Evolutionary conservation across 768 basidiomycete species (phyloP).

Genomic region (Auricularia heimuer): DNA sequence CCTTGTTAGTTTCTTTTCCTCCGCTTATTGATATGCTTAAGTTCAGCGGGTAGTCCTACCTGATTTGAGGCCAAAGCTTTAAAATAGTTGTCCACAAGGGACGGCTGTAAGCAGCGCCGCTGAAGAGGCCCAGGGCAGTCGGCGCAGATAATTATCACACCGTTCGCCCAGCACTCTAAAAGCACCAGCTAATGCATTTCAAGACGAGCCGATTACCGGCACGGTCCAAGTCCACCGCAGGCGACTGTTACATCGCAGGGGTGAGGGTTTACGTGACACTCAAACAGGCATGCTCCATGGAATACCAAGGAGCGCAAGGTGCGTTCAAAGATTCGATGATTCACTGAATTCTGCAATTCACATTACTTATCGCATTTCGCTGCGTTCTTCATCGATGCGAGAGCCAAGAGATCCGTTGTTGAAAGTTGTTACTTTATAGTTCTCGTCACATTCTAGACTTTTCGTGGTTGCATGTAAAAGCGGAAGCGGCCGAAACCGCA

Average conservation of each 20-base stretch:
- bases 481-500: constrained; percentile 15
- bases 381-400: constrained; percentile 75
- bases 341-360: constrained; percentile 77
- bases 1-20: constrained; percentile 89
- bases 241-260: constrained; percentile 16
- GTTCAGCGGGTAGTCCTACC: constrained; percentile 78
- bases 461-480: constrained; percentile 9
- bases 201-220: constrained; percentile 24
- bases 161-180: constrained; percentile 20
- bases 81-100: constrained; percentile 9
- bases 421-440: constrained; percentile 30
- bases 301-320: constrained; percentile 70
- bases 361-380: constrained; percentile 60
- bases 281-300: constrained; percentile 67
- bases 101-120: constrained; percentile 18
- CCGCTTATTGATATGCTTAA: constrained; percentile 86
- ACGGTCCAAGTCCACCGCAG: constrained; percentile 15
- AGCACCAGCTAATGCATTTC: constrained; percentile 38
- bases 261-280: constrained; percentile 55
- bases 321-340: constrained; percentile 80
- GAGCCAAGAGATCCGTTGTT: constrained; percentile 69
- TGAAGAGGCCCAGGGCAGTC: constrained; percentile 24
- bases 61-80: constrained; percentile 61
- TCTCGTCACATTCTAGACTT: constrained; percentile 10
- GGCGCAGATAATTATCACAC: constrained; percentile 47